Evolutionary conservation across 23 red algal species (phyloP).

Genomic region (Chondrus crispus): DNA sequence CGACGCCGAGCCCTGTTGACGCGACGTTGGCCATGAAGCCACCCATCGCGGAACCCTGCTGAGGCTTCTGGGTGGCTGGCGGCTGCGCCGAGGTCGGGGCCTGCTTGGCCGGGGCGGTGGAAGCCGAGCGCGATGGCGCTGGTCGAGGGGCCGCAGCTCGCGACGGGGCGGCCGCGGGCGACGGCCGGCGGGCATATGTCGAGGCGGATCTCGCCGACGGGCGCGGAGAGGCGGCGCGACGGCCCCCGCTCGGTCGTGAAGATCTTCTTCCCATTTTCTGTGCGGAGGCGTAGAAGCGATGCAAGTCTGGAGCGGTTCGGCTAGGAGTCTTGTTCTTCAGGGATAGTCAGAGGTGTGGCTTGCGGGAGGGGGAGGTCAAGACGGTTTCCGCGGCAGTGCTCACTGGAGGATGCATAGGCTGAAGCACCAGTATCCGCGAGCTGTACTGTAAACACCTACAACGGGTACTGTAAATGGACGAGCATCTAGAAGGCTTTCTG

Average conservation of each 20-base stretch:
- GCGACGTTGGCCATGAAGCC: slow-evolving; percentile 74
- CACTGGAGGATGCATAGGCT: too few relatives aligned
- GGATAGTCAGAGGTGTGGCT: too few relatives aligned
- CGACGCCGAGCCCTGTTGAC: slow-evolving; percentile 59
- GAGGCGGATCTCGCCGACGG: slow-evolving; percentile 34
- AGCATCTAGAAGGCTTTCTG: too few relatives aligned
- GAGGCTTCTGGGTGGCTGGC: slow-evolving; percentile 40
- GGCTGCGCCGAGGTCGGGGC: slow-evolving; percentile 36
- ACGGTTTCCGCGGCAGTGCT: too few relatives aligned
- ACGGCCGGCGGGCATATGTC: slow-evolving; percentile 15
- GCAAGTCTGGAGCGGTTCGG: too few relatives aligned
- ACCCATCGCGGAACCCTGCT: slow-evolving; percentile 56
- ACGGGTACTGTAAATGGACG: too few relatives aligned
- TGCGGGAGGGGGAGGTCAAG: too few relatives aligned
- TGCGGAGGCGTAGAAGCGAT: too few relatives aligned
- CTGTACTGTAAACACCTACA: too few relatives aligned
- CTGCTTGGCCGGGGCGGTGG: slow-evolving; percentile 42
- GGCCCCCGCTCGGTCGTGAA: slow-evolving; percentile 52
- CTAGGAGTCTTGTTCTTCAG: too few relatives aligned
- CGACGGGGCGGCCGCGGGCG: not conserved
- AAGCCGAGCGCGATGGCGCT: not conserved
- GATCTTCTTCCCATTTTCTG: slow-evolving; percentile 25
- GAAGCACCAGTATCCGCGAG: too few relatives aligned
- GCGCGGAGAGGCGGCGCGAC: slow-evolving; percentile 41
- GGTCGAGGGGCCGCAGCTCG: not conserved